phyloP scores from a whole-genome alignment of 768 basidiomycete species.

The Lactifluus volemus region DNA sequence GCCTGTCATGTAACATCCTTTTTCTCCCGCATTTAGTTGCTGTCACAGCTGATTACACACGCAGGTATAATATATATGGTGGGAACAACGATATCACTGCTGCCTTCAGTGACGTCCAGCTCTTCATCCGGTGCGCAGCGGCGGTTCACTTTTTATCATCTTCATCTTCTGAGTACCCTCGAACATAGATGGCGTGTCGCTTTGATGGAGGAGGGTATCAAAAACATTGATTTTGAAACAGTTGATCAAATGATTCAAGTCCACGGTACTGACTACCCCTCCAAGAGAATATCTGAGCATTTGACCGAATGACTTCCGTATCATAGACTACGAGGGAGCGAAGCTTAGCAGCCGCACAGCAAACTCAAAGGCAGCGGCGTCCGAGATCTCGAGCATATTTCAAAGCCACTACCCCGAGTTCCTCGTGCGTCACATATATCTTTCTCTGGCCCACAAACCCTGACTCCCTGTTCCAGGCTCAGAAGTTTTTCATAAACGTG shows the following conservation, averaged over 20 bases:
- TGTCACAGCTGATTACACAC: not conserved
- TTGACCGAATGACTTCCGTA: not conserved
- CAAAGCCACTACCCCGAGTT: constrained; percentile 72
- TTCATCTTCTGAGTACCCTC: not conserved
- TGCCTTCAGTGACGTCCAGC: constrained; percentile 68
- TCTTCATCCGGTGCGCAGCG: constrained; percentile 58
- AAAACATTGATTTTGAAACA: constrained; percentile 60
- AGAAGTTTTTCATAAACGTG: constrained; percentile 79
- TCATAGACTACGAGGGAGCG: constrained; percentile 68
- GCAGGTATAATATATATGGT: constrained; percentile 75
- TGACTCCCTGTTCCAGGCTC: constrained; percentile 33
- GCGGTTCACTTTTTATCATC: not conserved
- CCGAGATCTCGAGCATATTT: constrained; percentile 68
- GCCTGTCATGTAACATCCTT: constrained; percentile 55
- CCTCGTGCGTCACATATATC: constrained; percentile 37
- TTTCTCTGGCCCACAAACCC: not conserved
- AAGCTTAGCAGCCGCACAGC: constrained; percentile 54
- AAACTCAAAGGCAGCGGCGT: constrained; percentile 69
- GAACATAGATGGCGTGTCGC: constrained; percentile 63
- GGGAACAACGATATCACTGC: constrained; percentile 54
- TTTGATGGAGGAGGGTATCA: constrained; percentile 62
- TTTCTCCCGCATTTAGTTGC: not conserved
- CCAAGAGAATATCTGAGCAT: not conserved
- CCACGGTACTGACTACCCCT: constrained; percentile 8
- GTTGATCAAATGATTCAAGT: constrained; percentile 30